Evolutionary conservation across 495 filamentous ascomycete species (phyloP).

Genomic region (Annulohypoxylon bovei): DNA sequence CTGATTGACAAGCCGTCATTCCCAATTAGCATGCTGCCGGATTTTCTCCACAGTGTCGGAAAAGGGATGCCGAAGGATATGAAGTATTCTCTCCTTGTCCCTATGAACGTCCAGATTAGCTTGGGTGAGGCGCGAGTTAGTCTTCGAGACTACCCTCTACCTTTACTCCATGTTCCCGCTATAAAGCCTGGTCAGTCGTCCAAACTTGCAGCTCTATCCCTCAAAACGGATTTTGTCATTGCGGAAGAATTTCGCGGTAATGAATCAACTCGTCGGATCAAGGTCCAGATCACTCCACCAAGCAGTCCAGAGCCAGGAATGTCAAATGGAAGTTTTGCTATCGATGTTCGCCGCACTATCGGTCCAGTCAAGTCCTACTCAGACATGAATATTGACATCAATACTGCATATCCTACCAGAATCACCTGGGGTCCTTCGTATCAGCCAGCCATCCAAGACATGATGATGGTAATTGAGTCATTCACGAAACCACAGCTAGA

Average conservation of each 20-base stretch:
- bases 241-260: conserved; percentile 88
- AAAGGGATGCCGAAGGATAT: conserved; percentile 96
- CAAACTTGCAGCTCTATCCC: conserved; percentile 79
- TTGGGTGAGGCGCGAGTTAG: conserved; percentile 91
- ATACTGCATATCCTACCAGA: conserved; percentile 87
- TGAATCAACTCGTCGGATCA: conserved; percentile 80
- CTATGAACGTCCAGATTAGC: conserved; percentile 86
- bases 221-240: conserved; percentile 94
- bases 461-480: conserved; percentile 99
- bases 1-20: conserved; percentile 94
- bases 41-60: conserved; percentile 85
- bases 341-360: conserved; percentile 91
- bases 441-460: conserved; percentile 97
- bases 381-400: conserved; percentile 88
- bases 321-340: conserved; percentile 71
- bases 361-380: conserved; percentile 97
- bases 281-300: conserved; percentile 86
- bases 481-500: conserved; percentile 97
- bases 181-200: conserved; percentile 81
- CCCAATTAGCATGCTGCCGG: conserved; percentile 77
- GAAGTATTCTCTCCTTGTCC: conserved; percentile 87
- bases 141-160: conserved; percentile 91
- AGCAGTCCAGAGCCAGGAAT: conserved; percentile 50
- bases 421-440: conserved; percentile 98
- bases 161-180: conserved; percentile 88